phyloP scores from a whole-genome alignment of 441 rosid species.

The Theobroma grandiflorum region DNA sequence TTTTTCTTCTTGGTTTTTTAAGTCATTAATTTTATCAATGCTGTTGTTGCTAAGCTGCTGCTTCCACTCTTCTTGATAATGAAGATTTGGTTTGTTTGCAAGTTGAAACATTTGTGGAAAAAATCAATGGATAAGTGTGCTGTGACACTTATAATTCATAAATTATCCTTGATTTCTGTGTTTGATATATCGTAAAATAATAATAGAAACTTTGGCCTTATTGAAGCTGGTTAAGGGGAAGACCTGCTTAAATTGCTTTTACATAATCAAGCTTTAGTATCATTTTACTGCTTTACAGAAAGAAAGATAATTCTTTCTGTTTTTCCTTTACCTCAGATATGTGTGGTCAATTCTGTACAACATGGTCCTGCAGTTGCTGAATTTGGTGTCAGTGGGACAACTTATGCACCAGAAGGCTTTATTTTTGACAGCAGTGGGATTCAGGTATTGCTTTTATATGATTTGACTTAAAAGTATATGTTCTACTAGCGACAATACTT shows the following conservation, averaged over 20 bases:
- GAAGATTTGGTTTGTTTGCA: conserved; percentile 19
- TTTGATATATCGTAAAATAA: neutral
- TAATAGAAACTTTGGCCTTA: conserved; percentile 7
- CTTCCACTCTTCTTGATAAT: conserved; percentile 5
- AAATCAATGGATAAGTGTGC: neutral
- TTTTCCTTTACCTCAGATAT: conserved; percentile 63
- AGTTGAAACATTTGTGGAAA: neutral
- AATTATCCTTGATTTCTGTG: neutral
- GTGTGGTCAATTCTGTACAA: conserved; percentile 79
- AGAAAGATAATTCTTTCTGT: conserved; percentile 9
- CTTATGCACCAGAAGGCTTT: conserved; percentile 97
- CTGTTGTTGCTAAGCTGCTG: conserved; percentile 19
- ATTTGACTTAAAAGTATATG: neutral
- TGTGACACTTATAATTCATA: neutral
- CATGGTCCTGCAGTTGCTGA: conserved; percentile 72
- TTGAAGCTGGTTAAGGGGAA: conserved; percentile 9
- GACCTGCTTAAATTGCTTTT: conserved; percentile 13
- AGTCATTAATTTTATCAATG: neutral
- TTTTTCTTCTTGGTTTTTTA: conserved; percentile 17
- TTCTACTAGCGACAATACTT: neutral
- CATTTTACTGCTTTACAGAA: neutral
- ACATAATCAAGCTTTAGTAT: conserved; percentile 5
- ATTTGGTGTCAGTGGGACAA: conserved; percentile 89
- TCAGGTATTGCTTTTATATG: conserved; percentile 60
- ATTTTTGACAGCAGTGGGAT: conserved; percentile 68